Evolutionary conservation across 257 asterid species (phyloP), one percentile per base, ranked within the genome.

Genomic region (Nicotiana paniculata): DNA sequence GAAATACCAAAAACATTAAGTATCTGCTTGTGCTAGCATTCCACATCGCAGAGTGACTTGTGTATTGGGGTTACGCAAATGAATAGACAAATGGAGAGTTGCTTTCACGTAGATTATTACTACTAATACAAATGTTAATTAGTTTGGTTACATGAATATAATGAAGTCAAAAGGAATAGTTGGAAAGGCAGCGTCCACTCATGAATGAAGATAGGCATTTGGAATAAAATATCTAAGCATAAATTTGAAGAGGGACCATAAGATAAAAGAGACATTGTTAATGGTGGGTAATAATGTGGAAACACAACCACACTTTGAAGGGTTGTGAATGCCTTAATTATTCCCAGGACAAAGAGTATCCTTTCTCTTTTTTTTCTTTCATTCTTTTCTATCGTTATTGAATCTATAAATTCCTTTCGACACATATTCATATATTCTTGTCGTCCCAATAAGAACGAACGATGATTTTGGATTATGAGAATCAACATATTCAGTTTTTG

Each of bases 161-260:
- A 28, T 28, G 26, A 51, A 75, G 64, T 75, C 46, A 51, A 75
- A 51, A 75, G 4, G 43, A 48, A 74, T 74, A 74, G 79, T 26
- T 26, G 43, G 51, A 75, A 51, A 75, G 26, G 80, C 10, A 51
- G 16, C 17, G 28, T 51, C 64, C 80, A 51, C 80, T 75, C 30
- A 28, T 28, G 80, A 33, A 75, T 75, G 28, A 28, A 51, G 80
- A 51, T 51, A 51, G 62, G 62, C 63, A 74, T 75, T 75, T 75
- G 63, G 80, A 75, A 75, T 75, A 75, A 75, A 75, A 75, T 75
- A 75, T 75, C 46, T 51, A 28, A 43, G 64, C 64, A 75, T 75
- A 75, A 43, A 24, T 74, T 61, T 48, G 62, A 21, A 5, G 63
- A 9, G 80, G 80, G 80, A 75, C 80, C 80, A 75, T 75, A 15